These are phyloP conservation scores for Phialophora chinensis DNA, from an alignment of 2,329 filamentous ascomycete species.

Conservation along the genomic window DNA sequence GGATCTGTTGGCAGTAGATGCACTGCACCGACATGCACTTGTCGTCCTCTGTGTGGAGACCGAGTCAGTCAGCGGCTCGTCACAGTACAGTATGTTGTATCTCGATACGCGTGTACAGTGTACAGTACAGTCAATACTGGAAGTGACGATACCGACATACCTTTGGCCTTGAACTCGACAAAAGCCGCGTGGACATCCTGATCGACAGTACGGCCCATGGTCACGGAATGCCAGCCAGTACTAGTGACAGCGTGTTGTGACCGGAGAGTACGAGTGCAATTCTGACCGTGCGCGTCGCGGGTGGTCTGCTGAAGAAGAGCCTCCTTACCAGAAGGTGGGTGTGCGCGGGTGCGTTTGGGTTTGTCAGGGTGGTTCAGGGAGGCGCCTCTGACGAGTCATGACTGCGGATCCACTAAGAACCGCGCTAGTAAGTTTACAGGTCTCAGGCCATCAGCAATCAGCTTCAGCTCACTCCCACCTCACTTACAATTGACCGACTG, in stretches of 20 bases:
- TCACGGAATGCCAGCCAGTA: conserved; percentile 17
- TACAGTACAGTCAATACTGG: conserved; percentile 45
- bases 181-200: conserved; percentile 60
- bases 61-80: conserved; percentile 28
- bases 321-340: conserved; percentile 18
- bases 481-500: not conserved
- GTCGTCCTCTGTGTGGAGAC: conserved; percentile 39
- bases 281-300: conserved; percentile 2
- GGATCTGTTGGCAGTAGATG: conserved; percentile 60
- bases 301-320: conserved; percentile 16
- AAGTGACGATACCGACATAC: conserved; percentile 43
- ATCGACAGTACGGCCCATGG: conserved; percentile 59
- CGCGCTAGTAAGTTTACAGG: conserved; percentile 15
- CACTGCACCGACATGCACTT: conserved; percentile 60
- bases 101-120: conserved; percentile 33
- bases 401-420: conserved; percentile 12
- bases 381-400: conserved; percentile 13
- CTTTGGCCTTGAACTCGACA: conserved; percentile 61
- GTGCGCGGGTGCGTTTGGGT: conserved; percentile 6
- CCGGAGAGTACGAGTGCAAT: not conserved
- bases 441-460: not conserved
- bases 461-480: not conserved
- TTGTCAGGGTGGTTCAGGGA: not conserved
- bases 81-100: conserved; percentile 27
- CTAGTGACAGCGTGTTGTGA: not conserved